Evolutionary conservation across 495 filamentous ascomycete genomes (phyloP).

Genomic region (Penicillium fimorum): DNA sequence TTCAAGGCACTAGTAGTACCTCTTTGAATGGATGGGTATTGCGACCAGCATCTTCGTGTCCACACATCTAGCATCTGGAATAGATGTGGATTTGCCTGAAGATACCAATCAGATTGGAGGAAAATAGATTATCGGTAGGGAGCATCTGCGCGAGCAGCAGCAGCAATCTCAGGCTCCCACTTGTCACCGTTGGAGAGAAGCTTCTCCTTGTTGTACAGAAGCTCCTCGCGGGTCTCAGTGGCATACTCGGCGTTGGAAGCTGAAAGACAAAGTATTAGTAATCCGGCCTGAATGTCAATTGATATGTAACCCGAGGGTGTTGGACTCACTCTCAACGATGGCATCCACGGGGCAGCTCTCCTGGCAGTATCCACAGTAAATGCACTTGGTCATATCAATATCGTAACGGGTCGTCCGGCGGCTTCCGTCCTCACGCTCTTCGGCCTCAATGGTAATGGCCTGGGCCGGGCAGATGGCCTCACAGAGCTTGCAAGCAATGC

Average conservation of each 20-base stretch:
- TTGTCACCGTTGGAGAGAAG: constrained; percentile 87
- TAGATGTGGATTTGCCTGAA: background rate
- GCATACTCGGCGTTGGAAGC: constrained; percentile 96
- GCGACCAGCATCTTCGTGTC: constrained; percentile 7
- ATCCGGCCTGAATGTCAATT: background rate
- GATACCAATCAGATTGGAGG: constrained; percentile 3
- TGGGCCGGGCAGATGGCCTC: constrained; percentile 97
- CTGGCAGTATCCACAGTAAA: constrained; percentile 99
- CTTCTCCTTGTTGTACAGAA: constrained; percentile 99
- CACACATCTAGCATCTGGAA: constrained; percentile 12
- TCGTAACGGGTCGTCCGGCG: constrained; percentile 95
- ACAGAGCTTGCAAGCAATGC: constrained; percentile 99
- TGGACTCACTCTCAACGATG: constrained; percentile 77
- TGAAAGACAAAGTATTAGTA: constrained; percentile 29
- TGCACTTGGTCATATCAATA: constrained; percentile 99
- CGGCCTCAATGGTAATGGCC: constrained; percentile 97
- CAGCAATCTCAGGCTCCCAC: constrained; percentile 97
- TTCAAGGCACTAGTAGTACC: constrained; percentile 22
- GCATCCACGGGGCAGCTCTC: constrained; percentile 98
- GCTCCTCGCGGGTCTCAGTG: constrained; percentile 93
- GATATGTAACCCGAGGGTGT: background rate
- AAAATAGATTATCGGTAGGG: constrained; percentile 68
- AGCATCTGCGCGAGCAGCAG: constrained; percentile 81
- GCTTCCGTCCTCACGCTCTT: constrained; percentile 93
- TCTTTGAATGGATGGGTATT: constrained; percentile 14